Conservation (phyloP, 2,329 filamentous ascomycete species). For the Boeremia exigua region DNA sequence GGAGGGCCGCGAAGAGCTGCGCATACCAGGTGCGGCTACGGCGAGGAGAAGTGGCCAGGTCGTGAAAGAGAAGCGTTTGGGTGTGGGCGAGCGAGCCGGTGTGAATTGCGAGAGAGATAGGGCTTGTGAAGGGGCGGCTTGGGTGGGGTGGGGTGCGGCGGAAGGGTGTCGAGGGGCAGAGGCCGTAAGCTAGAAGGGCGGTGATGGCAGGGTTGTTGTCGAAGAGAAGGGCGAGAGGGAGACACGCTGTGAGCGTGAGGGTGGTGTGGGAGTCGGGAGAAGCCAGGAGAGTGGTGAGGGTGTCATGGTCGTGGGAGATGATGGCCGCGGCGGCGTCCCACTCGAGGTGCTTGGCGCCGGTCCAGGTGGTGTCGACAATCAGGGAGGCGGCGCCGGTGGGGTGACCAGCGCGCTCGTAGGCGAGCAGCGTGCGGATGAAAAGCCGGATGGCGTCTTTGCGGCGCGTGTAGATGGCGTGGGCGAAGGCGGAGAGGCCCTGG, state of each 20-base stretch:
- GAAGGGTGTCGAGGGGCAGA: slow-evolving; percentile 13
- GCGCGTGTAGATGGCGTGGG: slow-evolving; percentile 15
- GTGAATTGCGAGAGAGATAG: slow-evolving; percentile 12
- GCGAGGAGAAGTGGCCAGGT: slow-evolving; percentile 3
- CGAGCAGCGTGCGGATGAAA: background rate
- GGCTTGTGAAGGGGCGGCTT: slow-evolving; percentile 17
- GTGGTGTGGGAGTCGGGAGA: slow-evolving; percentile 2
- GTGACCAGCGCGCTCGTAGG: slow-evolving; percentile 4
- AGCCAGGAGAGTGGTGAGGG: slow-evolving; percentile 5
- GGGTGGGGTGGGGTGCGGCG: slow-evolving; percentile 6
- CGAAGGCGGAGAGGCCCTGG: slow-evolving; percentile 15
- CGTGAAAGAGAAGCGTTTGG: slow-evolving; percentile 9
- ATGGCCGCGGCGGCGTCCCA: slow-evolving; percentile 16
- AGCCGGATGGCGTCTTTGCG: slow-evolving; percentile 12
- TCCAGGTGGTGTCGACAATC: slow-evolving; percentile 15
- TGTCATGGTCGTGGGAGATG: slow-evolving; percentile 3
- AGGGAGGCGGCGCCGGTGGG: slow-evolving; percentile 14
- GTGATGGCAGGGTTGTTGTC: slow-evolving; percentile 8
- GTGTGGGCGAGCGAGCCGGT: background rate
- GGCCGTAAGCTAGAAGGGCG: slow-evolving; percentile 14
- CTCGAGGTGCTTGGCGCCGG: slow-evolving; percentile 15
- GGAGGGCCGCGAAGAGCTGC: slow-evolving; percentile 10
- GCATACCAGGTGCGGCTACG: slow-evolving; percentile 16
- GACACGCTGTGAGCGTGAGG: slow-evolving; percentile 13
- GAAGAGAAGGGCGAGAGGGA: slow-evolving; percentile 16